Conservation (phyloP, 306 rosid species). For the Chamaecrista fasciculata region DNA sequence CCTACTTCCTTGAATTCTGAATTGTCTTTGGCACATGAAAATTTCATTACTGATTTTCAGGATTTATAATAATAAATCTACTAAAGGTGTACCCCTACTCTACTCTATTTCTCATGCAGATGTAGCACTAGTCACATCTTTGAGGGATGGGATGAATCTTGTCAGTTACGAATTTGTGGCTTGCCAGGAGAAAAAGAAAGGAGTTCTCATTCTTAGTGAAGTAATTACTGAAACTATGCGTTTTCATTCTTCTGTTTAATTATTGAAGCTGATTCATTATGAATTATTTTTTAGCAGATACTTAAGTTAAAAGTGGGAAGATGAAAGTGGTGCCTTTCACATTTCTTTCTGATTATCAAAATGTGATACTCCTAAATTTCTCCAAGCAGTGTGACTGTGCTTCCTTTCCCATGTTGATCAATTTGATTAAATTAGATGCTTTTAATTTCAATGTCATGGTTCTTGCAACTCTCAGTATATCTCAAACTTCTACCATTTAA, state of each 20-base stretch:
- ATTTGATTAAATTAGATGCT: not conserved
- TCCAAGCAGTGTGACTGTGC: not conserved
- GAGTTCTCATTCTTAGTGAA: slow-evolving; percentile 85
- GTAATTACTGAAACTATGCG: slow-evolving; percentile 42
- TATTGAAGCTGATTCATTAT: not conserved
- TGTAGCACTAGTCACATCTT: slow-evolving; percentile 76
- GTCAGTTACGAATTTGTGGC: slow-evolving; percentile 92
- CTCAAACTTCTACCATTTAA: not conserved
- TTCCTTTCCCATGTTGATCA: not conserved
- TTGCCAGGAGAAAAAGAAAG: slow-evolving; percentile 82
- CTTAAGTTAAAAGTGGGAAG: slow-evolving; percentile 1
- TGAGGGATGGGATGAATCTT: slow-evolving; percentile 94
- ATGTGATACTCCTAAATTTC: not conserved
- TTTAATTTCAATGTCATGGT: not conserved
- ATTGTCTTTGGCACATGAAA: slow-evolving; percentile 1
- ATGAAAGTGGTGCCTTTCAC: not conserved
- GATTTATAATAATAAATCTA: not conserved
- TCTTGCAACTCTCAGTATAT: slow-evolving; percentile 3
- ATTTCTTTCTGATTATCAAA: not conserved
- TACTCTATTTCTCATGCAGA: slow-evolving; percentile 41
- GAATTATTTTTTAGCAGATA: not conserved
- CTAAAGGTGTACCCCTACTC: slow-evolving; percentile 17
- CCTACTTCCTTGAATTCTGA: slow-evolving; percentile 22
- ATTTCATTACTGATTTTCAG: slow-evolving; percentile 16
- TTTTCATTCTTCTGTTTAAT: slow-evolving; percentile 20